Base-by-base conservation (phyloP, 768 basidiomycete genomes). In the Leccinum boreale region DNA sequence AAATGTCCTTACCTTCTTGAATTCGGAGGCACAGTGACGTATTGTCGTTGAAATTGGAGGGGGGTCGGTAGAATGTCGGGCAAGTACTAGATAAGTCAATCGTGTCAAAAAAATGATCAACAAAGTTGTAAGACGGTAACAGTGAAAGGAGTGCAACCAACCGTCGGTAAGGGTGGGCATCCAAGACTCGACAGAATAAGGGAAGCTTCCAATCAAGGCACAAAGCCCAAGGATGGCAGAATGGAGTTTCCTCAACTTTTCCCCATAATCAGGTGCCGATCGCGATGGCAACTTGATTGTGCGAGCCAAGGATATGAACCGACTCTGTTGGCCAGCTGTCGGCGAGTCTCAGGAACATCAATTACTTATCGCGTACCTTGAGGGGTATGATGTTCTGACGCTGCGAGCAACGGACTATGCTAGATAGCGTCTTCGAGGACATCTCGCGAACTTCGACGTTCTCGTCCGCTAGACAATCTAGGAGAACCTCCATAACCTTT, bases 181-280 rank as follows among this genome's bases (percentile, higher is more conserved):
- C 89, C 94, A 98, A 61, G 86, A 85, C 67, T 96, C 96, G 14
- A 98, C 89, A 2, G 94, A 94, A 74, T 97, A 97, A 0, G 96
- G 96, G 70, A 90, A 96, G 57, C 94, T 95, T 65, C 95, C 92
- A 33, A 98, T 85, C 31, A 98, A 77, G 5, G 96, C 92, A 62
- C 92, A 92, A 46, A 95, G 86, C n/a, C 96, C 96, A 50, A 98
- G 79, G 57, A 98, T 90, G 2, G 94, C 94, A 29, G 91, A 91
- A 69, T 97, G 94, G 56, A 95, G 78, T 50, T 81, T 79, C 48
- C 86, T 83, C 62, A 94, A 70, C 12, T 84, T 79, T 55, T 86
- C 84, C n/a, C 86, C 81, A 66, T 95, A 95, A 15, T 75, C 69
- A 39, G 87, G 80, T 60, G 91, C 85, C 46, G 83, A 79, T 62